These are phyloP conservation scores for Trichaptum fuscoviolaceum DNA, from an alignment of 768 basidiomycete species.

Conservation along the genomic window DNA sequence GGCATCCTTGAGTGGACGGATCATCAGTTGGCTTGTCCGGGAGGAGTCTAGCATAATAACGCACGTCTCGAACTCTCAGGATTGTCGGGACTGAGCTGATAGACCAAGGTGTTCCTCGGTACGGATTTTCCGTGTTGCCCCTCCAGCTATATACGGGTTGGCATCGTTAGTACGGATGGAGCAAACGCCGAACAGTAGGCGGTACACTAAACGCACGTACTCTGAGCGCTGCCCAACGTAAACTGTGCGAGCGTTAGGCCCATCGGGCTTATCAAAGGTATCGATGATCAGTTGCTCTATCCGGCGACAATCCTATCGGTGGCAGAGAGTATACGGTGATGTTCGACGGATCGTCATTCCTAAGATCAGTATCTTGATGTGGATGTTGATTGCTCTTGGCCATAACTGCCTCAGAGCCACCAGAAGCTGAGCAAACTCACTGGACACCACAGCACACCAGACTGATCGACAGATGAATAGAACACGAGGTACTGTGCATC, in stretches of 20 bases:
- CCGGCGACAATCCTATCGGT: slow-evolving; percentile 55
- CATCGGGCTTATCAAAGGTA: slow-evolving; percentile 40
- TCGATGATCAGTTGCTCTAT: slow-evolving; percentile 52
- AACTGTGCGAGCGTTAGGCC: slow-evolving; percentile 52
- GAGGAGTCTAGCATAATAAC: slow-evolving; percentile 20
- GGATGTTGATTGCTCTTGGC: background rate
- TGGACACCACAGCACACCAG: slow-evolving; percentile 66
- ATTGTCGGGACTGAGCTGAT: slow-evolving; percentile 61
- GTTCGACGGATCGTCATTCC: background rate
- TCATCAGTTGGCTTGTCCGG: background rate
- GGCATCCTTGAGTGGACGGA: slow-evolving; percentile 9
- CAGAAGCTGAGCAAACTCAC: slow-evolving; percentile 32
- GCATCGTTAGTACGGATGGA: background rate
- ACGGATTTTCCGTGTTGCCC: slow-evolving; percentile 41
- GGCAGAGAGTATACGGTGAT: background rate
- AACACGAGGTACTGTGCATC: slow-evolving; percentile 56
- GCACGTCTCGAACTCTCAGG: slow-evolving; percentile 52
- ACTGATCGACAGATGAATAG: slow-evolving; percentile 56
- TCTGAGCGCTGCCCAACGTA: slow-evolving; percentile 62
- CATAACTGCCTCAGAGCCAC: background rate
- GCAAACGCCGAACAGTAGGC: slow-evolving; percentile 4
- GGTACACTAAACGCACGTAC: slow-evolving; percentile 37
- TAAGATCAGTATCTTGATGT: background rate
- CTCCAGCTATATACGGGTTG: slow-evolving; percentile 54
- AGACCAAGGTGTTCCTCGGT: slow-evolving; percentile 60